Percentiles rank a stretch among this genome's conserved stretches.
Conservation (phyloP, 805 yeast genomes). For the Spathaspora sp. region DNA sequence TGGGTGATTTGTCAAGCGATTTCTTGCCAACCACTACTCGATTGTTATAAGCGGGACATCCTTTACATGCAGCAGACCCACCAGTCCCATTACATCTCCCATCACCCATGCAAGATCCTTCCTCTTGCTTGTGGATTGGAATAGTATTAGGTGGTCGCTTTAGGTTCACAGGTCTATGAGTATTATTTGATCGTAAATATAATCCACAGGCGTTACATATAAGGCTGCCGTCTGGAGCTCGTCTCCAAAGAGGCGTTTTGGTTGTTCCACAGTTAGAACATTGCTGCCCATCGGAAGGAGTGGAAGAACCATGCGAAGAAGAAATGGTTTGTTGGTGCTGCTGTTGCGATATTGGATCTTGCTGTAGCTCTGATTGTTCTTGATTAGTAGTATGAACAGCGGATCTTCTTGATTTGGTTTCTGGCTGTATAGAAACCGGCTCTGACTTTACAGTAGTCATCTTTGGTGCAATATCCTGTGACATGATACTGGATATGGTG, state of each 20-base stretch:
- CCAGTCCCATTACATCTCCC: conserved; percentile 89
- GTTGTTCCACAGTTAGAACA: conserved; percentile 56
- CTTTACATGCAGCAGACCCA: conserved; percentile 73
- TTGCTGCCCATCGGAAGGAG: conserved; percentile 34
- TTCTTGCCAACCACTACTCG: conserved; percentile 41
- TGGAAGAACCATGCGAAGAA: neutral
- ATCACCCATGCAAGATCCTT: conserved; percentile 68
- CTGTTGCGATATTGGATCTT: neutral
- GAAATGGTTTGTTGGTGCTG: conserved; percentile 1
- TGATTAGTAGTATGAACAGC: neutral
- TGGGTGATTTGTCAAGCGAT: conserved; percentile 7
- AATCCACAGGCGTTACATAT: conserved; percentile 62
- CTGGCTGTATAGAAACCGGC: neutral
- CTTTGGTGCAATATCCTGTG: neutral
- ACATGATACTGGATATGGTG: neutral
- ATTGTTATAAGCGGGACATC: conserved; percentile 82
- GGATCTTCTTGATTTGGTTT: neutral
- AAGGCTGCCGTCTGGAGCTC: conserved; percentile 53
- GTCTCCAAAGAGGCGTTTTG: conserved; percentile 57
- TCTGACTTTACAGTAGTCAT: neutral
- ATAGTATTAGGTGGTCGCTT: conserved; percentile 55
- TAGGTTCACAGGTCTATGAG: conserved; percentile 63
- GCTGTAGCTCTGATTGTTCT: neutral
- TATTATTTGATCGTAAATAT: conserved; percentile 55
- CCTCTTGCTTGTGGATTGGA: conserved; percentile 33